These are phyloP conservation scores for Acanthamoeba healyi DNA, from an alignment of 208 protist genomes.

Conservation along the genomic window DNA sequence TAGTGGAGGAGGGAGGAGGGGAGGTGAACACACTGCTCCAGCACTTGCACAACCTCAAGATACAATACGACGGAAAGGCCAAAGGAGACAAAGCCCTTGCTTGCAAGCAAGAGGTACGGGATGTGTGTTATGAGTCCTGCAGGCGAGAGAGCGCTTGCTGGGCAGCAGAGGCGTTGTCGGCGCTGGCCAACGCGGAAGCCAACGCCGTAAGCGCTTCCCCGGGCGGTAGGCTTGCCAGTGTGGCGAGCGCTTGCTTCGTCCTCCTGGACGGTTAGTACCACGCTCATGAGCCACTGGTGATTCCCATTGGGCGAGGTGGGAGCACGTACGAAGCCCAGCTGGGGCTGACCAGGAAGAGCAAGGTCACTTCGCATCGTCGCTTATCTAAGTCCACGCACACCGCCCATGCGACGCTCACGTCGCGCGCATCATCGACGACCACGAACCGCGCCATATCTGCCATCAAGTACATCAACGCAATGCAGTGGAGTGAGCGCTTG, in stretches of 20 bases:
- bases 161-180: background rate
- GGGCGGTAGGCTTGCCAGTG: too few species aligned
- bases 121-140: too few species aligned
- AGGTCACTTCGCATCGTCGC: background rate
- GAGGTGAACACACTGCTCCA: too few species aligned
- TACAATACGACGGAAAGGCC: too few species aligned
- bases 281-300: too few species aligned
- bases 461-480: background rate
- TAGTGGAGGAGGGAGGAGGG: too few species aligned
- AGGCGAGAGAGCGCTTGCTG: background rate
- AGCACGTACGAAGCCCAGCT: background rate
- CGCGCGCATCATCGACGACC: background rate
- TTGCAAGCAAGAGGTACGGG: too few species aligned
- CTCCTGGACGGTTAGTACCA: too few species aligned
- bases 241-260: background rate
- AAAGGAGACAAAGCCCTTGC: too few species aligned
- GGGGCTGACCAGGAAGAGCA: background rate
- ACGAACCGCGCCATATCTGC: constrained; percentile 25
- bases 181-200: background rate
- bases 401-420: background rate
- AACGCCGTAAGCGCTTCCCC: background rate
- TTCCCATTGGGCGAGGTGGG: too few species aligned
- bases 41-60: too few species aligned
- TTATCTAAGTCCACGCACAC: background rate
- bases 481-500: too few species aligned